These are phyloP conservation scores for Orbilia blumenaviensis DNA, from an alignment of 2,329 filamentous ascomycete species.

Conservation along the genomic window DNA sequence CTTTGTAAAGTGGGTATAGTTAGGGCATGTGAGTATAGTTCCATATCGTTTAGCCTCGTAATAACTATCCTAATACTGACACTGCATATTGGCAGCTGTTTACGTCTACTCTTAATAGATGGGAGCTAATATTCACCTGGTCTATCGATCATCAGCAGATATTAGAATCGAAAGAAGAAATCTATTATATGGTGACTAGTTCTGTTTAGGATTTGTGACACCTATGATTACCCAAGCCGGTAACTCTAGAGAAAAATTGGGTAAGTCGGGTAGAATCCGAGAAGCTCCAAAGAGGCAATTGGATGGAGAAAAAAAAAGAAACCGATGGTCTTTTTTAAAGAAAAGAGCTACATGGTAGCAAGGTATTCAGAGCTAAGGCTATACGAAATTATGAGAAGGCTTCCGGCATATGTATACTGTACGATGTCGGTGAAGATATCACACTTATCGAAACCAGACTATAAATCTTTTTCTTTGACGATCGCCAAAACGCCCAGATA, in stretches of 20 bases:
- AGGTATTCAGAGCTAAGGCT: not conserved
- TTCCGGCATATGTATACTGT: slow-evolving; percentile 20
- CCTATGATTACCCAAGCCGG: slow-evolving; percentile 36
- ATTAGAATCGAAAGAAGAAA: slow-evolving; percentile 15
- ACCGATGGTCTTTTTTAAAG: no score
- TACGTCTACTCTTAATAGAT: not conserved
- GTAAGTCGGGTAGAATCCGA: slow-evolving; percentile 25
- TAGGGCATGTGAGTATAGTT: slow-evolving; percentile 3
- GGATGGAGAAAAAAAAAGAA: slow-evolving; percentile 38
- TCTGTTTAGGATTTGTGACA: slow-evolving; percentile 29
- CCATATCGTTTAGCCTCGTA: slow-evolving; percentile 7
- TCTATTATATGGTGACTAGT: not conserved
- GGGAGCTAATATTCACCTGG: not conserved
- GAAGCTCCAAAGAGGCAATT: slow-evolving; percentile 32
- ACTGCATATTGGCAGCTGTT: not conserved
- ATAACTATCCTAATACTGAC: slow-evolving; percentile 18
- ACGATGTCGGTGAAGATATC: slow-evolving; percentile 3
- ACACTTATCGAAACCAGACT: slow-evolving; percentile 13
- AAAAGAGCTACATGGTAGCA: not conserved
- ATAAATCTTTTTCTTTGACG: slow-evolving; percentile 13
- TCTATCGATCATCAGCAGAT: slow-evolving; percentile 4
- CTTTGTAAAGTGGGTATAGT: no score
- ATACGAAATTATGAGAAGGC: slow-evolving; percentile 20
- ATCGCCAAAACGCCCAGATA: slow-evolving; percentile 33
- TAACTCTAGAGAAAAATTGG: slow-evolving; percentile 21